Conservation (phyloP, 306 rosid genomes). For the Vigna reflexopilosa region DNA sequence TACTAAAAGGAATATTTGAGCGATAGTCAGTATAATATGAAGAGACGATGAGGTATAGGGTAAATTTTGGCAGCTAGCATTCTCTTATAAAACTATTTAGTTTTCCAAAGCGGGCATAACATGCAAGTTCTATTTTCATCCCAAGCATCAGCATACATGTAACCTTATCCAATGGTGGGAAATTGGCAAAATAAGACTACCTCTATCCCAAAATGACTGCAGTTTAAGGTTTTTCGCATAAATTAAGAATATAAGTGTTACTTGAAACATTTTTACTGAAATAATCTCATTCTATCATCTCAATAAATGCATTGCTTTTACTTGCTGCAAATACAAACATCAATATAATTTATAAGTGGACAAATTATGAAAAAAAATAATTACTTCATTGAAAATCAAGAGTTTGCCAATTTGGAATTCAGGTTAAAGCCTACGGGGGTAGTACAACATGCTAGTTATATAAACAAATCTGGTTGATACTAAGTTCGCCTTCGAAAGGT, state of each 20-base stretch:
- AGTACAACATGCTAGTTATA: slow-evolving; percentile 4
- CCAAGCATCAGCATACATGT: neutral
- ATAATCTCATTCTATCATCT: too few relatives aligned
- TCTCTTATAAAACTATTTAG: neutral
- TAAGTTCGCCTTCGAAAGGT: slow-evolving; percentile 5
- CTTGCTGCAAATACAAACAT: too few relatives aligned
- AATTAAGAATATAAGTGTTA: too few relatives aligned
- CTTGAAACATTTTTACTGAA: too few relatives aligned
- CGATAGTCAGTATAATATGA: neutral
- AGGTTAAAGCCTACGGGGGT: too few relatives aligned
- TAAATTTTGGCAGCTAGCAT: slow-evolving; percentile 28
- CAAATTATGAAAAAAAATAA: too few relatives aligned
- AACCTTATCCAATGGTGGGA: slow-evolving; percentile 16
- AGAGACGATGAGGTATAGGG: neutral
- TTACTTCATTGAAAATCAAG: too few relatives aligned
- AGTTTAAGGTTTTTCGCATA: too few relatives aligned
- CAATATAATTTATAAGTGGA: too few relatives aligned
- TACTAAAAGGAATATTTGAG: slow-evolving; percentile 13
- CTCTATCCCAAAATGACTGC: neutral
- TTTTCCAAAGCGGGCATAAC: slow-evolving; percentile 18
- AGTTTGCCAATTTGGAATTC: too few relatives aligned
- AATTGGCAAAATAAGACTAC: neutral
- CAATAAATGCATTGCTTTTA: too few relatives aligned
- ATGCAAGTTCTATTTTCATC: slow-evolving; percentile 28
- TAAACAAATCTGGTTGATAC: slow-evolving; percentile 7